Percentiles rank a stretch among this genome's conserved stretches.
These are phyloP conservation scores for Alopecurus myosuroides DNA, from an alignment of 176 grass and related monocot genomes.

Conservation along the genomic window DNA sequence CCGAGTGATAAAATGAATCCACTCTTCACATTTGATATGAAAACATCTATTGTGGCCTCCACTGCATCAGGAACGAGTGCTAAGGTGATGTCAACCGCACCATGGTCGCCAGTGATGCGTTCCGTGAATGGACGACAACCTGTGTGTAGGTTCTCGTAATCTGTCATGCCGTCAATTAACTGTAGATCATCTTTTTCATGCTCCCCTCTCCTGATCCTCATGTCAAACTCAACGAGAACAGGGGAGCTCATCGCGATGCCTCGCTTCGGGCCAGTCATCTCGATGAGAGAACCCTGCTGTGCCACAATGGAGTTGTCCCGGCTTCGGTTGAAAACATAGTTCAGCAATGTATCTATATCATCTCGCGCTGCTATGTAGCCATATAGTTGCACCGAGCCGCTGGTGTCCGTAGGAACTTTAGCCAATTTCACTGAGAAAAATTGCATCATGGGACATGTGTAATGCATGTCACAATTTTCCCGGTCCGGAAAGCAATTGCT, in stretches of 20 bases:
- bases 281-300: neutral
- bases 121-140: neutral
- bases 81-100: neutral
- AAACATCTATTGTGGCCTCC: neutral
- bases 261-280: neutral
- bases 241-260: neutral
- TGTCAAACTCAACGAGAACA: neutral
- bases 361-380: too few relatives aligned
- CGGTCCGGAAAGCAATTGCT: too few relatives aligned
- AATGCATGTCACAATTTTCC: too few relatives aligned
- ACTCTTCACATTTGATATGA: neutral
- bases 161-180: neutral
- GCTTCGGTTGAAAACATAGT: too few relatives aligned
- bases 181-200: neutral
- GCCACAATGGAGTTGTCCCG: too few relatives aligned
- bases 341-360: too few relatives aligned
- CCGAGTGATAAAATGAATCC: neutral
- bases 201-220: neutral
- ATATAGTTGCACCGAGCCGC: too few relatives aligned
- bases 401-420: too few relatives aligned
- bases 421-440: too few relatives aligned
- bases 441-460: too few relatives aligned
- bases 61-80: neutral
- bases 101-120: neutral
- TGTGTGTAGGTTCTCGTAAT: neutral